phyloP scores from a whole-genome alignment of 192 early-diverging fungal species.

The Rhizophagus sp. region DNA sequence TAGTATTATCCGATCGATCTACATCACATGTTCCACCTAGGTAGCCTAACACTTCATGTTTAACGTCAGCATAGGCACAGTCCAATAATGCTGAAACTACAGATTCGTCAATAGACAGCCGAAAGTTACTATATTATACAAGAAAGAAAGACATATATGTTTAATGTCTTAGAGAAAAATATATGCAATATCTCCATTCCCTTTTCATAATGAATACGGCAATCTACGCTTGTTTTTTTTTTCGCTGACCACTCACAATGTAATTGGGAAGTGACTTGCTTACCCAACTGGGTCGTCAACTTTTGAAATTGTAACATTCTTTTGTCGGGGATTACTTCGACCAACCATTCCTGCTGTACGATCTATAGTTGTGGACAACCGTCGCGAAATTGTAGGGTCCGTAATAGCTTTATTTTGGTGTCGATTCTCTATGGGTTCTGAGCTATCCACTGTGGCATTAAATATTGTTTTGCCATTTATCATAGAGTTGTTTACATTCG shows the following conservation, averaged over 20 bases:
- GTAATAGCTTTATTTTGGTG: not conserved
- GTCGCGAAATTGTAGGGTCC: not conserved
- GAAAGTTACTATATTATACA: conserved; percentile 17
- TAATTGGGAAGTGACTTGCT: conserved; percentile 29
- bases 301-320: not conserved
- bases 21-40: conserved; percentile 17
- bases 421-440: not conserved
- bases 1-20: conserved; percentile 8
- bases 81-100: conserved; percentile 24
- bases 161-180: not conserved
- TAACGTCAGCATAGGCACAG: conserved; percentile 22
- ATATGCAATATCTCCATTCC: not conserved
- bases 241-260: conserved; percentile 28
- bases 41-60: conserved; percentile 27
- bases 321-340: not conserved
- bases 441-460: not conserved
- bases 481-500: not conserved
- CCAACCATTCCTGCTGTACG: not conserved
- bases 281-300: conserved; percentile 30
- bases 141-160: not conserved
- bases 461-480: not conserved
- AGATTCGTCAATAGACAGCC: conserved; percentile 26
- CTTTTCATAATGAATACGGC: not conserved
- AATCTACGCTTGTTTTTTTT: not conserved
- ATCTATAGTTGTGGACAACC: not conserved